Evolutionary conservation across 352 stramenopile species (phyloP).

Genomic region (Aphanomyces astaci): DNA sequence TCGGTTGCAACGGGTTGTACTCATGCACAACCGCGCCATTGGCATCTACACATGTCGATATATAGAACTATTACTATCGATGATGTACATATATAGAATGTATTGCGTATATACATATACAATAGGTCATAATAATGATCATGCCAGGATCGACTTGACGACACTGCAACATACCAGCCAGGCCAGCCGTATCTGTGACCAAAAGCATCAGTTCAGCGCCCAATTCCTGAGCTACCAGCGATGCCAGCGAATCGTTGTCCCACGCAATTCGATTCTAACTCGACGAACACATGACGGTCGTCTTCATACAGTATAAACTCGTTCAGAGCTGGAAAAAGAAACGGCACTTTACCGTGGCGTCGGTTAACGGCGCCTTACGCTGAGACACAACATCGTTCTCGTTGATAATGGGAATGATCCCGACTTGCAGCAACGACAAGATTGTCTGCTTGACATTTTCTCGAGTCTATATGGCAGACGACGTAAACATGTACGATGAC

Average conservation of each 20-base stretch:
- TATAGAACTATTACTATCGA: no score
- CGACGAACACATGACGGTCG: neutral
- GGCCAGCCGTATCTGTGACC: conserved; percentile 63
- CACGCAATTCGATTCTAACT: conserved; percentile 51
- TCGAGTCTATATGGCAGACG: conserved; percentile 25
- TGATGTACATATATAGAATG: no score
- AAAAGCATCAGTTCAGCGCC: conserved; percentile 66
- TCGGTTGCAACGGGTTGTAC: conserved; percentile 42
- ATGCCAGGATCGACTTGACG: neutral
- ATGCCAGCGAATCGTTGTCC: conserved; percentile 80
- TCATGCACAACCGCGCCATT: conserved; percentile 34
- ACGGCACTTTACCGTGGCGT: conserved; percentile 31
- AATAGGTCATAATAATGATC: no score
- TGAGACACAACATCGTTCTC: conserved; percentile 79
- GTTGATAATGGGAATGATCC: conserved; percentile 81
- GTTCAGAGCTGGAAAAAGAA: no score
- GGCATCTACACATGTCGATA: no score
- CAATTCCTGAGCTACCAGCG: conserved; percentile 67
- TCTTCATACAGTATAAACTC: no score
- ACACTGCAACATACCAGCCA: conserved; percentile 31
- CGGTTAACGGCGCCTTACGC: conserved; percentile 51
- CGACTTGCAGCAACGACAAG: conserved; percentile 56
- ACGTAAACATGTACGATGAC: neutral
- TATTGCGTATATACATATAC: no score
- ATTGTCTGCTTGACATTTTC: conserved; percentile 61